phyloP scores from a whole-genome alignment of 1,139 yeast species.

The Geotrichum europaeum region DNA sequence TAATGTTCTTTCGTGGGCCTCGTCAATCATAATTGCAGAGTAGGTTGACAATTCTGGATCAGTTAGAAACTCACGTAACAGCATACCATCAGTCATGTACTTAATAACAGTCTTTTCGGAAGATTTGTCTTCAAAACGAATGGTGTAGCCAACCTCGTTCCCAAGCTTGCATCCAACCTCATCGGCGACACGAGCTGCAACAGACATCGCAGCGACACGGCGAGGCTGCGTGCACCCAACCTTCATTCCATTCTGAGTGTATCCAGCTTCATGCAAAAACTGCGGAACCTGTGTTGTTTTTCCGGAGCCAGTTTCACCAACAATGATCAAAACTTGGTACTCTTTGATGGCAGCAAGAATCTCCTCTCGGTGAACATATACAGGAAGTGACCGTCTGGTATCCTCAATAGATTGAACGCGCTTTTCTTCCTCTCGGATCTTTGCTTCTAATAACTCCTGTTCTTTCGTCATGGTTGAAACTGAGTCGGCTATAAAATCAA shows the following conservation, averaged over 20 bases:
- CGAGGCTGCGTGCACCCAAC: constrained; percentile 96
- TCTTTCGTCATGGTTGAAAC: constrained; percentile 28
- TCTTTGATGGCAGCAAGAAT: constrained; percentile 56
- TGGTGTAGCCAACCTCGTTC: constrained; percentile 75
- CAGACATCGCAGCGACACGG: constrained; percentile 92
- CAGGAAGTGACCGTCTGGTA: constrained; percentile 68
- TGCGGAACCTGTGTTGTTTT: constrained; percentile 95
- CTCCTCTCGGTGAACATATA: constrained; percentile 55
- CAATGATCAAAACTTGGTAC: constrained; percentile 76
- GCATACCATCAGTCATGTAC: constrained; percentile 93
- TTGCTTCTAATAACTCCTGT: constrained; percentile 30
- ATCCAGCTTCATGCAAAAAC: constrained; percentile 77
- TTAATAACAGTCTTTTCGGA: constrained; percentile 61
- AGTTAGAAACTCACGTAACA: constrained; percentile 71
- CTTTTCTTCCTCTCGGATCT: constrained; percentile 40
- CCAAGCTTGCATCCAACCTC: constrained; percentile 74
- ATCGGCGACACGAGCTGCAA: constrained; percentile 84
- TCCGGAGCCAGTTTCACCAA: constrained; percentile 98
- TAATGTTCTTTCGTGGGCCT: constrained; percentile 92
- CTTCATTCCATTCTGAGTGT: constrained; percentile 44
- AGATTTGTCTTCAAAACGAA: constrained; percentile 78
- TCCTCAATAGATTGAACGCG: constrained; percentile 41
- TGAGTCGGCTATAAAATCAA: constrained; percentile 53
- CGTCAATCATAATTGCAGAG: constrained; percentile 87
- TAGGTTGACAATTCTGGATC: constrained; percentile 67